Conservation (phyloP, 495 filamentous ascomycete genomes). For the Corynascus novoguineensis region DNA sequence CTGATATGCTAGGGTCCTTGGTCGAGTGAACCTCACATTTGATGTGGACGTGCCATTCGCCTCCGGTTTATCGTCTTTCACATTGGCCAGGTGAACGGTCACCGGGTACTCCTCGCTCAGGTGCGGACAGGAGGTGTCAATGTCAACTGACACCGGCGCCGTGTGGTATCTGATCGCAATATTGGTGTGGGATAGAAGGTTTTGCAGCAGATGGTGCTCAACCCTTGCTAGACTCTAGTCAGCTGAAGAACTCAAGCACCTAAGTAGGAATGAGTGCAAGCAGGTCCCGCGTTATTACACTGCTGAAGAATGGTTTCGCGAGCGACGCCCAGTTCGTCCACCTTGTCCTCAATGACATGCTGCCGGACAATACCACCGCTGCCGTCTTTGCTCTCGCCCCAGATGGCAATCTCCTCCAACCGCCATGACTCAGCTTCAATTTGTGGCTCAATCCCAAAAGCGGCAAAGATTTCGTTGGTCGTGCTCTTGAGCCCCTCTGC, state of each 20-base stretch:
- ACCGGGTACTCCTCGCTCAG: constrained; percentile 49
- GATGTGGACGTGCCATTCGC: constrained; percentile 13
- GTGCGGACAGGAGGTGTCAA: constrained; percentile 39
- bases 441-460: constrained; percentile 17
- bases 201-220: constrained; percentile 34
- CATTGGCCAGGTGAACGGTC: constrained; percentile 36
- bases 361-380: constrained; percentile 16
- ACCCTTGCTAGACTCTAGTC: constrained; percentile 38
- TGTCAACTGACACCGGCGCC: constrained; percentile 39
- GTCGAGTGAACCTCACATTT: not conserved
- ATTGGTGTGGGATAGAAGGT: constrained; percentile 18
- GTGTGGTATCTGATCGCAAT: constrained; percentile 49
- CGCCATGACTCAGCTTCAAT: constrained; percentile 19
- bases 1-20: not conserved
- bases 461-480: constrained; percentile 20
- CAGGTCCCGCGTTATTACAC: not conserved
- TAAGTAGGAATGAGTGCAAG: no score
- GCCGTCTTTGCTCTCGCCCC: constrained; percentile 10
- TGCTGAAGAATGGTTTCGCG: constrained; percentile 19
- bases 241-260: no score
- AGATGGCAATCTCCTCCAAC: constrained; percentile 20
- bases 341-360: constrained; percentile 18
- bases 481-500: constrained; percentile 22
- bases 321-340: constrained; percentile 14
- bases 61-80: not conserved